Evolutionary conservation across 1,139 yeast species (phyloP).

Genomic region (Hyphopichia fennica): DNA sequence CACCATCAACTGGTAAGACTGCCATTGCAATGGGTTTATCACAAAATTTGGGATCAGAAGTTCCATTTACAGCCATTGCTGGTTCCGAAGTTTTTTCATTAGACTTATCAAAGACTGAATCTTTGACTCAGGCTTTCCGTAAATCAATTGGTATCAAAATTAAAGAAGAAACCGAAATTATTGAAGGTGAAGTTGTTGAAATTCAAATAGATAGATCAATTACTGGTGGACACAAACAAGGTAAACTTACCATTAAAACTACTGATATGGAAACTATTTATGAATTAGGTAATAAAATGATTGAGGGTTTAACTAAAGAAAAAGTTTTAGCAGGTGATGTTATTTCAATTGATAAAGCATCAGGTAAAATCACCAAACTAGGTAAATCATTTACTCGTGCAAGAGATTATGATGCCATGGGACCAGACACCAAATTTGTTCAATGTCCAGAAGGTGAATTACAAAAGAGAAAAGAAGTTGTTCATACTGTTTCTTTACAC

Average conservation of each 20-base stretch:
- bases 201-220: conserved; percentile 95
- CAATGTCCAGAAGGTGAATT: conserved; percentile 99
- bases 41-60: conserved; percentile 84
- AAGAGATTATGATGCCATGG: conserved; percentile 98
- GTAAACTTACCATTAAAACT: conserved; percentile 93
- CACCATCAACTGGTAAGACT: conserved; percentile 98
- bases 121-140: conserved; percentile 92
- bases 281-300: conserved; percentile 96
- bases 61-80: conserved; percentile 93
- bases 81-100: conserved; percentile 92
- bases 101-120: conserved; percentile 92
- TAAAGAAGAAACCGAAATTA: conserved; percentile 94
- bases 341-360: conserved; percentile 90
- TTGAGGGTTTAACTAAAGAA: conserved; percentile 91
- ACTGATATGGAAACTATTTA: conserved; percentile 99
- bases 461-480: conserved; percentile 92
- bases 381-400: conserved; percentile 97
- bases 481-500: conserved; percentile 93
- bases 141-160: conserved; percentile 93
- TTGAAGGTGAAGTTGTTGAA: conserved; percentile 98
- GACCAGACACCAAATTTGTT: conserved; percentile 95
- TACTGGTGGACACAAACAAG: conserved; percentile 98
- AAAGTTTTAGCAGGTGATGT: conserved; percentile 98
- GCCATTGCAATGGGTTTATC: conserved; percentile 98
- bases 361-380: conserved; percentile 89